Base-by-base conservation (phyloP, 345 rosid genomes). In the Corchorus olitorius region DNA sequence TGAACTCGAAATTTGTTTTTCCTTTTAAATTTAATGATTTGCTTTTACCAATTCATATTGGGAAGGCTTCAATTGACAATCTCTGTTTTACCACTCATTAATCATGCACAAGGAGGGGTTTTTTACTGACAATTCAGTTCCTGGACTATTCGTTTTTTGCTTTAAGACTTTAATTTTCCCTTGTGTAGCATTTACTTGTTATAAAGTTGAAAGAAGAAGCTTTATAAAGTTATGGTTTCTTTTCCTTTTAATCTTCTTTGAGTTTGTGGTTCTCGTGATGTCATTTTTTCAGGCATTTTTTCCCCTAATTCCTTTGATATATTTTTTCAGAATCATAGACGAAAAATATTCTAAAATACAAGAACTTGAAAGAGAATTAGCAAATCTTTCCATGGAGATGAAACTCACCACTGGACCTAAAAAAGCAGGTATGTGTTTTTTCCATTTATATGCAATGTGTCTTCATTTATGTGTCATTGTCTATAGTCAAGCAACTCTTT, bases 331-430 rank as follows among this genome's bases (percentile, higher is more conserved):
- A 80, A 93, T 90, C 83, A 96, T 93, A 81, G 89, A 91, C 54
- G 98, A 93, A 86, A 92, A 93, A 56, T 93, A 92, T 78, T 78
- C 97, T 14, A 92, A 88, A 65, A 93, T 96, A 71, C 91, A 91
- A 65, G 94, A 90, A 89, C 92, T 96, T 2, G 98, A 96, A 80
- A 81, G 92, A 78, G 97, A 96, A 83, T 84, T 93, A 3, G 87
- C 86, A 74, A 88, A 84, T 86, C 92, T 92, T 55, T 77, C 90
- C 0, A 72, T 96, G 94, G 99, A 96, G 77, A 87, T 96, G 97
- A 96, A 96, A 83, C 97, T 96, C 80, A 96, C 97, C 4, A 89
- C 98, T 70, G 99, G 99, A 58, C 99, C 99, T 46, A 96, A 96
- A 83, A 93, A 88, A 77, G 94, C 94, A 80, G 99, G 97, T 93